Evolutionary conservation across 805 yeast genomes (phyloP), one percentile per base, ranked within the genome.

Genomic region (Clavispora asparagi): DNA sequence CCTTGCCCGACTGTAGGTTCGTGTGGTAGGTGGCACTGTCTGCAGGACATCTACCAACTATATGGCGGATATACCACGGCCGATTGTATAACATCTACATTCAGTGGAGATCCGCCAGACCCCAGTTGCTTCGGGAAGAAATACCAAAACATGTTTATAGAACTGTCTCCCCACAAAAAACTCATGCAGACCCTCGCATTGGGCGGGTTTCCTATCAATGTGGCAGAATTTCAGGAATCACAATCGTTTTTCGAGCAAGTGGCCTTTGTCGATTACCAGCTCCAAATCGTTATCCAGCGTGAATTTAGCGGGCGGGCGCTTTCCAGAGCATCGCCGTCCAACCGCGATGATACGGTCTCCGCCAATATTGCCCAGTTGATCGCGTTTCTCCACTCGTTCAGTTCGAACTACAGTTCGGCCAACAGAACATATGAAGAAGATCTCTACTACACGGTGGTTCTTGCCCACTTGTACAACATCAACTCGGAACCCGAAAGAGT

Each of bases 191-290:
- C 67, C 6, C 59, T 71, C 44, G 58, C 57, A 40, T 50, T 68
- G 35, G 74, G 75, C 19, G 57, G 68, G 40, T 71, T 70, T 41
- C 77, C 77, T 10, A 53, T 48, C 43, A 51, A 63, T 29, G 70
- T 70, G 31, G 49, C 58, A 32, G 57, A 53, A n/a, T 67, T 60
- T 46, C 65, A 66, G 49, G 67, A 67, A 17, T 61, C 69, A 9
- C 63, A 60, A 33, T 63, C 60, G 35, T 62, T 59, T 39, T 58
- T 71, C 48, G 61, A 63, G 43, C 73, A 63, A 45, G 51, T 68
- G 25, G 53, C 65, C 7, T 70, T 62, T 42, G 53, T 69, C 31
- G 77, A 71, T 49, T 64, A 67, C 54, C 69, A 69, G 52, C 57
- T 70, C 39, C 73, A 66, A 44, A 45, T 60, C 6, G 50, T 64